phyloP scores from a whole-genome alignment of 176 grass and related monocot genomes.

The Cenchrus purpureus region DNA sequence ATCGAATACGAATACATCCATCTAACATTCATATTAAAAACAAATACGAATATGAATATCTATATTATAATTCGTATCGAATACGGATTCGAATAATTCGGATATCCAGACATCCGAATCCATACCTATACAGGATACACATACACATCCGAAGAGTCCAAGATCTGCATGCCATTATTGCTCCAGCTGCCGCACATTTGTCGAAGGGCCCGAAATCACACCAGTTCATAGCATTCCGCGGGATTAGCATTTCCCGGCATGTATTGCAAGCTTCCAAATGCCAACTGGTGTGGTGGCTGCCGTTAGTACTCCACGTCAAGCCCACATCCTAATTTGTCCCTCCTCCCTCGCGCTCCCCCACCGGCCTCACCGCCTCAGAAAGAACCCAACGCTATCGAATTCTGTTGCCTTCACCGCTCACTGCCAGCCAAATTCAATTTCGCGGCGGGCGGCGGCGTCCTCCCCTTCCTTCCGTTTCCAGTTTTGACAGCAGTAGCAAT shows the following conservation, averaged over 20 bases:
- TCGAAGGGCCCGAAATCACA: neutral
- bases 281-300: neutral
- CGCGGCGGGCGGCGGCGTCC: neutral
- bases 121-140: too few relatives aligned
- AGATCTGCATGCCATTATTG: neutral
- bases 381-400: neutral
- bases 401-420: neutral
- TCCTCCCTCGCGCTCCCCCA: neutral
- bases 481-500: slow-evolving; percentile 1
- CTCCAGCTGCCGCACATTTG: neutral
- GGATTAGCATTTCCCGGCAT: neutral
- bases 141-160: neutral
- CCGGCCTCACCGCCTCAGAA: neutral
- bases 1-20: too few relatives aligned
- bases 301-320: slow-evolving; percentile 11
- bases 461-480: neutral
- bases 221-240: neutral
- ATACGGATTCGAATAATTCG: too few relatives aligned
- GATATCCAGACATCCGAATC: too few relatives aligned
- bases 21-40: too few relatives aligned
- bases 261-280: slow-evolving; percentile 26
- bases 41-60: too few relatives aligned
- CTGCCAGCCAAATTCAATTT: neutral
- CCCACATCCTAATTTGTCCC: slow-evolving; percentile 18
- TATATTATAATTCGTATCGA: too few relatives aligned